Evolutionary conservation across 1,139 yeast genomes (phyloP), one percentile per base, ranked within the genome.

Genomic region (Candida sp.): DNA sequence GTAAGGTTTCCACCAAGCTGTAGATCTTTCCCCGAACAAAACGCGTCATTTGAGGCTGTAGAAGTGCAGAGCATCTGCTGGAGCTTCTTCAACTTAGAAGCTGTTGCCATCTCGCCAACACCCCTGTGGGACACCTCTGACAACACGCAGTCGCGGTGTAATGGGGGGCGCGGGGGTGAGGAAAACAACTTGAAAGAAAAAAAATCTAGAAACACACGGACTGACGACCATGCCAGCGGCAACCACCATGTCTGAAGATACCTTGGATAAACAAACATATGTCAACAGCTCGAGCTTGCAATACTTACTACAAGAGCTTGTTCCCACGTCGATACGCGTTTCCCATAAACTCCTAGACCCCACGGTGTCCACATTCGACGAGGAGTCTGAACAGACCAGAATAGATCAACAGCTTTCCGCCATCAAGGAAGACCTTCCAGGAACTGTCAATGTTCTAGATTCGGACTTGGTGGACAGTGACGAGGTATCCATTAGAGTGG

Each of bases 291-390:
- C 81, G 3, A 75, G 84, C 37, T 67, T 88, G 46, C 86, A 85
- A 44, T 77, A 84, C 54, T 79, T 91, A 30, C 69, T 92, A 28
- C 89, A 86, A 63, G 97, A 91, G 67, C 70, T 88, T 42, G 85
- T 90, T 1, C 96, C 97, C 8, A 69, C 87, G 38, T 82, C 91
- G 1, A 78, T 87, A 48, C 74, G 87, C 44, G 82, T 86, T 6
- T 78, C 84, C 17, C 55, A 57, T 33, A 59, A 61, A 34, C 52
- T 54, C 44, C 47, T 49, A 42, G 56, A 55, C n/a, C 43, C 54
- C 12, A 46, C 50, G 41, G 56, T 44, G 49, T 49, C 42, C 48
- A 12, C 43, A 48, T 11, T 31, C 25, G 34, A 52, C 4, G 46
- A 46, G n/a, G 30, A 48, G 48, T 49, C 42, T 56, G 28, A 46